phyloP scores from a whole-genome alignment of 805 yeast species.

The Zygotorulaspora chibaensis region DNA sequence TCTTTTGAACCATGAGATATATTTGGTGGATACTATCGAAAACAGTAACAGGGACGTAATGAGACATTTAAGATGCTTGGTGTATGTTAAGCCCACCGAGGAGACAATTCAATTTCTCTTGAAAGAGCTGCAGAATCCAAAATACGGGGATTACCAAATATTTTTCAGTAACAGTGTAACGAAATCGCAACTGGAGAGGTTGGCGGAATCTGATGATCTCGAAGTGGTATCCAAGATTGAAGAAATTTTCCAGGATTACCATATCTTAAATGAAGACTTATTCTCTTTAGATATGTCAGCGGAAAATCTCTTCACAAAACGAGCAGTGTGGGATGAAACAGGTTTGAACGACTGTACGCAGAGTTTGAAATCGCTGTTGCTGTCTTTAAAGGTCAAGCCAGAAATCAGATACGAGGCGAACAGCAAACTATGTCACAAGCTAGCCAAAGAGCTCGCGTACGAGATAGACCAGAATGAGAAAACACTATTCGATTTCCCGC shows the following conservation, averaged over 20 bases:
- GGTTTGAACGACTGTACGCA: constrained; percentile 24
- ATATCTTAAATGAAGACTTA: constrained; percentile 65
- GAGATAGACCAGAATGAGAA: constrained; percentile 54
- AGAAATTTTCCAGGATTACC: constrained; percentile 82
- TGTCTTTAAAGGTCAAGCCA: constrained; percentile 76
- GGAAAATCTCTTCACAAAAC: constrained; percentile 21
- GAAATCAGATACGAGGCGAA: constrained; percentile 71
- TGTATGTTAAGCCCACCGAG: constrained; percentile 69
- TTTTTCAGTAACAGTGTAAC: constrained; percentile 72
- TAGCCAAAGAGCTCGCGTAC: constrained; percentile 63
- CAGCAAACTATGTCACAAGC: constrained; percentile 57
- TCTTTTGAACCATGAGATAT: constrained; percentile 76
- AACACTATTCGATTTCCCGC: constrained; percentile 61
- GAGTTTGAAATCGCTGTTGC: constrained; percentile 27
- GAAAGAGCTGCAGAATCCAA: constrained; percentile 72
- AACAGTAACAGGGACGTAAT: constrained; percentile 59
- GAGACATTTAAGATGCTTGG: constrained; percentile 77
- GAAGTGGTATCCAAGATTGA: constrained; percentile 73
- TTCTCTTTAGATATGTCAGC: constrained; percentile 43
- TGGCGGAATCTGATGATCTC: constrained; percentile 87
- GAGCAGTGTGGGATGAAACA: constrained; percentile 29
- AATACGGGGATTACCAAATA: constrained; percentile 70
- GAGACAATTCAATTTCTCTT: constrained; percentile 57
- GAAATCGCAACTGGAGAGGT: constrained; percentile 73
- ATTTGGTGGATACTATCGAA: constrained; percentile 68